Conservation (phyloP, 1,284 basidiomycete species). For the Cutaneotrichosporon mucoides region DNA sequence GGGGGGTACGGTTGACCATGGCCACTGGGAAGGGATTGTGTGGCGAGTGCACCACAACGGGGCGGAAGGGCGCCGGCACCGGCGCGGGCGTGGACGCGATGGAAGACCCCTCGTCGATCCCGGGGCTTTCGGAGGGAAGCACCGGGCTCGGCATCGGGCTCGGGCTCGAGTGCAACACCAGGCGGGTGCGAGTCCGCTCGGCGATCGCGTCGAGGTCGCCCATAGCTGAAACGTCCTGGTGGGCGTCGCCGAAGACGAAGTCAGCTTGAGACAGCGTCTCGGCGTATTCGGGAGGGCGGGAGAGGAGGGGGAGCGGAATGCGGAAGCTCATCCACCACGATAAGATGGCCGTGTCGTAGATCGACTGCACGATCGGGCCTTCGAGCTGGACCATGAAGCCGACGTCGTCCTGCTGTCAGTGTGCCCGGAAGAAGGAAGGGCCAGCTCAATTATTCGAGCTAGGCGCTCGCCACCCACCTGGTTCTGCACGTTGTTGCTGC, state of each 20-base stretch:
- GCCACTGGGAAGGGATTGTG: slow-evolving; percentile 64
- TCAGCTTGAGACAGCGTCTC: background rate
- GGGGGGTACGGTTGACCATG: slow-evolving; percentile 63
- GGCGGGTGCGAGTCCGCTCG: slow-evolving; percentile 16
- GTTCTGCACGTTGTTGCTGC: slow-evolving; percentile 62
- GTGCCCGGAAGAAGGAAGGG: slow-evolving; percentile 23
- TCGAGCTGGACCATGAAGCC: slow-evolving; percentile 65
- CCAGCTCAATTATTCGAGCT: background rate
- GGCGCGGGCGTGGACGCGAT: background rate
- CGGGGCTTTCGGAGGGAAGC: too few relatives aligned
- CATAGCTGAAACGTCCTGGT: slow-evolving; percentile 22
- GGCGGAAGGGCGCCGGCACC: slow-evolving; percentile 42
- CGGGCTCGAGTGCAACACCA: slow-evolving; percentile 6
- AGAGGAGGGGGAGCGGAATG: slow-evolving; percentile 57
- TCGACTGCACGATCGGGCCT: slow-evolving; percentile 62
- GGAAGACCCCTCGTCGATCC: background rate
- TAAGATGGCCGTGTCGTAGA: slow-evolving; percentile 68
- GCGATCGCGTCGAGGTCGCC: slow-evolving; percentile 24
- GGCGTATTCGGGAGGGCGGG: slow-evolving; percentile 19
- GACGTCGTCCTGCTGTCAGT: slow-evolving; percentile 64
- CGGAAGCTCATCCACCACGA: slow-evolving; percentile 58
- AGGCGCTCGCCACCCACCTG: background rate
- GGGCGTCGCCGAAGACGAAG: slow-evolving; percentile 26
- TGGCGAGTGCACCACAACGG: slow-evolving; percentile 55
- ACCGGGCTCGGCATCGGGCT: too few relatives aligned